Evolutionary conservation across 441 rosid genomes (phyloP), one percentile per base, ranked within the genome.

Genomic region (Pelargonium cotyledonis): DNA sequence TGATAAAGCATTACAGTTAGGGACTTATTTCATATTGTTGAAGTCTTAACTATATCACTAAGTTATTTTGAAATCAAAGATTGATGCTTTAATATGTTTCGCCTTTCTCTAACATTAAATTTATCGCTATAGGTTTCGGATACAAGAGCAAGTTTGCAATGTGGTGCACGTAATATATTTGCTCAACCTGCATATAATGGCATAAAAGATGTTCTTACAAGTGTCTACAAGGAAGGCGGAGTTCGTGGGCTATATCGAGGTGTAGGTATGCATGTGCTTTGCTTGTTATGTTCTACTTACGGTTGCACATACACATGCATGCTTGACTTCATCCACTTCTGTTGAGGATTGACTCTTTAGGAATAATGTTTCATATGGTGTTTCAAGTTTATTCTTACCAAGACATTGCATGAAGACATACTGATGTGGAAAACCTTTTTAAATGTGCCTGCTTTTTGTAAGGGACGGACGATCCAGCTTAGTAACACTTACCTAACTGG

Each of bases 141-240:
- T 75, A 75, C 78, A 12, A 75, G 79, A 72, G 71, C 70, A 71
- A 81, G 75, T 70, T 62, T 82, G 64, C 65, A 73, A 18, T 57
- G 67, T 73, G 84, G 87, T 70, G 66, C 77, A 51, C 79, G 79
- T 65, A 77, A 80, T 55, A 62, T 83, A 2, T 75, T 69, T 68
- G 76, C 85, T 47, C 92, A 64, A 66, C 92, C 88, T 77, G 78
- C 85, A 57, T 94, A 89, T 81, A 72, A 77, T 66, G 94, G 97
- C 41, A 78, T 94, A 68, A 87, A 79, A 75, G 91, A 87, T 76
- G 97, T 89, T 64, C 86, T 94, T 69, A 58, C 81, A 61, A 80
- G 80, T 73, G 91, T 89, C 74, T 91, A 88, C 81, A 88, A 77
- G 81, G 96, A 85, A 85, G 97, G 89, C 65, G 94, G 97, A 68